Evolutionary conservation across 768 basidiomycete genomes (phyloP).

Genomic region (Lactarius psammicola): DNA sequence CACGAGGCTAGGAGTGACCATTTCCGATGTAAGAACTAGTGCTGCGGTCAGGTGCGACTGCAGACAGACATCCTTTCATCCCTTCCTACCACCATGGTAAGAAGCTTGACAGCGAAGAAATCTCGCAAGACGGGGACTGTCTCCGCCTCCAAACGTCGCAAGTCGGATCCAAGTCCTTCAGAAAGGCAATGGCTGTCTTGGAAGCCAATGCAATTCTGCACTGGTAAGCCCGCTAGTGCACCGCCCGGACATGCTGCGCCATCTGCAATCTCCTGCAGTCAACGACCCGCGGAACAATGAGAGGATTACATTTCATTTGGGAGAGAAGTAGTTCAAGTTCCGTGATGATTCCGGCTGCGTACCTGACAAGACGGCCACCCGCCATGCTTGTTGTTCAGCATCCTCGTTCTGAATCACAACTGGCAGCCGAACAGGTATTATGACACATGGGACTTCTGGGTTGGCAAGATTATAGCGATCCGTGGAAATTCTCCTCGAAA

Average conservation of each 20-base stretch:
- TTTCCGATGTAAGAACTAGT: not conserved
- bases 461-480: conserved; percentile 18
- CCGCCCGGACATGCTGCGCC: not conserved
- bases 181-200: conserved; percentile 11
- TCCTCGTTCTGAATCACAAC: conserved; percentile 13
- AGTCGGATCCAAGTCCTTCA: not conserved
- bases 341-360: not conserved
- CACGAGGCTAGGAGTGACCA: too few relatives aligned
- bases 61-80: not conserved
- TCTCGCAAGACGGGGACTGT: not conserved
- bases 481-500: conserved; percentile 18
- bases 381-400: not conserved
- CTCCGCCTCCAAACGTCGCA: not conserved
- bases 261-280: not conserved
- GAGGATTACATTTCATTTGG: not conserved
- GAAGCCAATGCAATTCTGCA: conserved; percentile 15
- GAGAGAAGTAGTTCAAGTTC: conserved; percentile 6
- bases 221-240: not conserved
- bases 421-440: conserved; percentile 7
- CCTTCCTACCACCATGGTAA: not conserved
- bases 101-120: not conserved
- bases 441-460: conserved; percentile 15
- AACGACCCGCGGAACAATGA: conserved; percentile 6
- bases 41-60: not conserved
- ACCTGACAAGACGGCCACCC: not conserved